A percentile compares a stretch with the other conserved stretches of the same genome.
Conservation (phyloP, 2,329 filamentous ascomycete species). For the Byssoonygena ceratinophila region DNA sequence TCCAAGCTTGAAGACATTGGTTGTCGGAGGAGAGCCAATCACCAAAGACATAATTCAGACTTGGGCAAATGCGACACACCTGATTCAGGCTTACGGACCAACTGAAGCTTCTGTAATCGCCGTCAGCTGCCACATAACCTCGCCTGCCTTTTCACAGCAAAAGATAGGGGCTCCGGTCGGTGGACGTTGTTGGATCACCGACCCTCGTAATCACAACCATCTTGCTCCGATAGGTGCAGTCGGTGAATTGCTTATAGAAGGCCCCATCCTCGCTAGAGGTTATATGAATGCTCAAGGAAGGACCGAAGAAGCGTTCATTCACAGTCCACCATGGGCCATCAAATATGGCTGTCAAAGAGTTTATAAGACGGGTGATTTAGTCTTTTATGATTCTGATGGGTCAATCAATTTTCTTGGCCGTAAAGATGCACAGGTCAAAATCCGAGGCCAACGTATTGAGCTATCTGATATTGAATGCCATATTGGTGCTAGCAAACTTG, state of each 20-base stretch:
- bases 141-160: background rate
- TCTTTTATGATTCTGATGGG: constrained; percentile 16
- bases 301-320: constrained; percentile 18
- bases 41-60: constrained; percentile 20
- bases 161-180: constrained; percentile 17
- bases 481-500: constrained; percentile 1
- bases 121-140: background rate
- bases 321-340: constrained; percentile 17
- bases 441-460: constrained; percentile 21
- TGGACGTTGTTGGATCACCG: constrained; percentile 21
- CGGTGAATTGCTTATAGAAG: constrained; percentile 34
- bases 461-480: constrained; percentile 20
- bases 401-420: constrained; percentile 19
- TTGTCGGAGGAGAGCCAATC: constrained; percentile 27
- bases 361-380: constrained; percentile 21
- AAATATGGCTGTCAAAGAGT: constrained; percentile 22
- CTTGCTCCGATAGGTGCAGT: constrained; percentile 19
- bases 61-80: constrained; percentile 19
- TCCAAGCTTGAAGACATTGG: constrained; percentile 30
- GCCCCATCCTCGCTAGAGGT: constrained; percentile 29
- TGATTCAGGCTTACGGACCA: constrained; percentile 30
- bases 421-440: constrained; percentile 22
- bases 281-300: constrained; percentile 25
- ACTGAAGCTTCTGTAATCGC: background rate
- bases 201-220: constrained; percentile 22